Evolutionary conservation across 306 rosid genomes (phyloP), one percentile per base, ranked within the genome.

Genomic region (Crotalaria pallida): DNA sequence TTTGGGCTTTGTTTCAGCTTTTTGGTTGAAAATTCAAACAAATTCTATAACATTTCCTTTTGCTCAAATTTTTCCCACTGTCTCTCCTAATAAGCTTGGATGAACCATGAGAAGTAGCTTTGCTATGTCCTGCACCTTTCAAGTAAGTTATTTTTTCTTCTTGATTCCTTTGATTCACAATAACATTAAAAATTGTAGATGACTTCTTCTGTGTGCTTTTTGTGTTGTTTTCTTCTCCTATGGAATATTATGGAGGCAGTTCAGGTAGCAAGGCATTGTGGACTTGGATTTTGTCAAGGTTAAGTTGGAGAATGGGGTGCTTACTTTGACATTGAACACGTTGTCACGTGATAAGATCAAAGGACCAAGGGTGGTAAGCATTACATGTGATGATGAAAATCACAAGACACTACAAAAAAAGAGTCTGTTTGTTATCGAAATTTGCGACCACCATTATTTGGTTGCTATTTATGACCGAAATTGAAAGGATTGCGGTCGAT

Each of bases 11-110:
- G 83, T 58, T 7, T 64, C 52, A 58, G 80, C 41, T 49, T 86
- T 96, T 75, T 87, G 91, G 91, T 79, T 84, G 88, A 95, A 95
- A 67, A 91, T 80, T 79, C 84, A 88, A 48, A 88, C 91, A 24
- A 95, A 89, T 41, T 89, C 99, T 70, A 80, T 86, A 49, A 95
- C 94, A 67, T 77, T 89, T 66, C 96, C 97, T 71, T 76, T 83
- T 18, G 48, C 88, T 64, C 48, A 72, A 72, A 75, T 81, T 74
- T 84, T 83, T 44, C 84, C 88, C 56, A 57, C 44, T 51, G 79
- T 82, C 55, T 77, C 87, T 22, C 75, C 77, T 7, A n/a, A n/a
- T n/a, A 83, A 47, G 67, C 57, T 59, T 9, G 62, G n/a, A 76
- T 23, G 90, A 77, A 81, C 79, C 80, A 55, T 45, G 84, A 33